A percentile compares a stretch with the other conserved stretches of the same genome.
phyloP scores from a whole-genome alignment of 768 basidiomycete species.

The Chiua virens region DNA sequence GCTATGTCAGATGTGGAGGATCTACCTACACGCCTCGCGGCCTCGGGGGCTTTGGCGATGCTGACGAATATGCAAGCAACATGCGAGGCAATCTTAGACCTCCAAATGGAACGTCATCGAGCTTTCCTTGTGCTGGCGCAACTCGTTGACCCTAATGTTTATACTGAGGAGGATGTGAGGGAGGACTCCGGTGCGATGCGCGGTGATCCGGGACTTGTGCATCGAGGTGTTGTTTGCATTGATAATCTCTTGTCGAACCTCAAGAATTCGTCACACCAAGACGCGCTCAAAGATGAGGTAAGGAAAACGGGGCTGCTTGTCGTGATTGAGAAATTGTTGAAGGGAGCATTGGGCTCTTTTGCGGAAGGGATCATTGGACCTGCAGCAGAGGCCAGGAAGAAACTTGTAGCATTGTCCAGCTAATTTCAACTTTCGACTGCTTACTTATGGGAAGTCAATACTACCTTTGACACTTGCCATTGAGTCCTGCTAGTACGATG shows the following conservation, averaged over 20 bases:
- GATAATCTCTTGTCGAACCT: conserved; percentile 59
- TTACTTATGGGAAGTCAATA: neutral
- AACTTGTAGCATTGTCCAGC: conserved; percentile 30
- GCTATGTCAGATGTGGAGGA: conserved; percentile 90
- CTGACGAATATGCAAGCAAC: conserved; percentile 62
- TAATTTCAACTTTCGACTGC: neutral
- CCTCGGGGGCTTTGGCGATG: conserved; percentile 85
- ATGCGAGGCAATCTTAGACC: conserved; percentile 58
- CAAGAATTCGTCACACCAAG: conserved; percentile 37
- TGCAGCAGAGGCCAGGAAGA: conserved; percentile 52
- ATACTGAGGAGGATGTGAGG: conserved; percentile 32
- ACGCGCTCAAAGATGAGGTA: conserved; percentile 50
- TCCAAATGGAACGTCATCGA: conserved; percentile 65
- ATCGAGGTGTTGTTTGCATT: conserved; percentile 77
- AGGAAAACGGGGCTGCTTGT: conserved; percentile 51
- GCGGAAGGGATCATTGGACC: conserved; percentile 44
- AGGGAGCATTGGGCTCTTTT: conserved; percentile 36
- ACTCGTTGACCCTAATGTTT: conserved; percentile 60
- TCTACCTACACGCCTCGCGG: conserved; percentile 80
- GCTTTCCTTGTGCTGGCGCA: conserved; percentile 65
- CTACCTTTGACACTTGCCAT: too few species aligned
- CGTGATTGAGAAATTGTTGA: conserved; percentile 52
- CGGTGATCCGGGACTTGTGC: conserved; percentile 61
- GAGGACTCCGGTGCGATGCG: conserved; percentile 32
- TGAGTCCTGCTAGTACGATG: conserved; percentile 6